Evolutionary conservation across 371 early-diverging fungal species (phyloP), one percentile per base, ranked within the genome.

Genomic region (Smittium culicis): DNA sequence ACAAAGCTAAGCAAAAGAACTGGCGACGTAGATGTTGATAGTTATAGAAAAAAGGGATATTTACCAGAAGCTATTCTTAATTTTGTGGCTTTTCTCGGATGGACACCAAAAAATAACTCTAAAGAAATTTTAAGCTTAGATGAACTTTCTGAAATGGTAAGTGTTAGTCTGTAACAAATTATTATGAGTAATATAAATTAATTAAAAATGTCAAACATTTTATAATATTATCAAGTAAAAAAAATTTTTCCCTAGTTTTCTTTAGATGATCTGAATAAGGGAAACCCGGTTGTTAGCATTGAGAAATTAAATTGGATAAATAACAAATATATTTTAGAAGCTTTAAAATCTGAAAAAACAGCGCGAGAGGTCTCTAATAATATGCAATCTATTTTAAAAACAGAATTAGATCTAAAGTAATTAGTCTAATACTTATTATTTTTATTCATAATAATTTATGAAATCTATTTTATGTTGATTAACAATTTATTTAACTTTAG

Each of bases 61-160:
- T 73, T 92, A n/a, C 91, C 94, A 0, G 87, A 89, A 70, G 89
- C 94, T 0, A 72, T 96, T 5, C 80, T 88, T 28, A 96, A 93
- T 75, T 94, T 92, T 77, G 87, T 89, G 0, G 92, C 92, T 0
- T 78, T 91, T 25, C 76, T 94, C 17, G 94, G 96, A 30, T 93
- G 93, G 92, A 79, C 83, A 32, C 86, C 92, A 0, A 72, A 65
- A 8, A 80, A 78, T 2, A 65, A 79, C 0, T 73, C 73, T 24
- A 79, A 84, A 61, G 87, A 88, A 62, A 70, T 90, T 2, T 83
- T 85, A 68, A 77, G 81, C 25, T 74, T 90, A 70, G 68, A 83
- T 1, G 86, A 89, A 59, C 72, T 93, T 25, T 80, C 87, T 5
- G 69, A 81, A 34, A 75, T 84, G 57, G 88, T 89, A 80, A 68